These are phyloP conservation scores for Clitopilus passeckerianus DNA, from an alignment of 768 basidiomycete genomes.

Conservation along the genomic window DNA sequence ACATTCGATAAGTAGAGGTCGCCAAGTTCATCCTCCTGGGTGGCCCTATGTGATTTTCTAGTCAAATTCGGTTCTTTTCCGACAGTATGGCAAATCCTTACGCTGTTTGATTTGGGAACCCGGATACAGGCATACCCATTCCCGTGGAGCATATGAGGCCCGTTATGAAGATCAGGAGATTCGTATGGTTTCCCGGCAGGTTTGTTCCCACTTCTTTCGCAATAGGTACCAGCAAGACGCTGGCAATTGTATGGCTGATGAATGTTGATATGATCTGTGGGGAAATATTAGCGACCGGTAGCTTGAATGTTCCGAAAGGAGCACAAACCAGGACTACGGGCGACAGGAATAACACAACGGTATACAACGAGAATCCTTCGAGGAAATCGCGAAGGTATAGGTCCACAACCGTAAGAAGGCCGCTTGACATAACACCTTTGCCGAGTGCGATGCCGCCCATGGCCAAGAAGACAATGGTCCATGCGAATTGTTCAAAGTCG, in stretches of 20 bases:
- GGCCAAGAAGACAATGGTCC: slow-evolving; percentile 93
- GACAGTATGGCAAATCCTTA: slow-evolving; percentile 37
- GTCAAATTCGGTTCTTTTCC: slow-evolving; percentile 9
- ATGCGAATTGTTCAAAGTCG: slow-evolving; percentile 91
- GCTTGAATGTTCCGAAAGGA: too few species aligned
- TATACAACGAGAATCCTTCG: slow-evolving; percentile 57
- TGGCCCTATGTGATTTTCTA: slow-evolving; percentile 47
- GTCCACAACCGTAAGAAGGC: slow-evolving; percentile 79
- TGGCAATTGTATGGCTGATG: slow-evolving; percentile 97
- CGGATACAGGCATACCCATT: slow-evolving; percentile 98
- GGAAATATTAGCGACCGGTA: not conserved
- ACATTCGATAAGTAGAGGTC: slow-evolving; percentile 78
- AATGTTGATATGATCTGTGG: slow-evolving; percentile 81
- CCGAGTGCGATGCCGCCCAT: slow-evolving; percentile 99
- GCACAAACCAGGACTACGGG: slow-evolving; percentile 60
- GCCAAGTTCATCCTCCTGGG: slow-evolving; percentile 93
- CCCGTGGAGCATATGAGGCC: slow-evolving; percentile 90
- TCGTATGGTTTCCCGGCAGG: slow-evolving; percentile 62
- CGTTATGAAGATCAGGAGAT: slow-evolving; percentile 90
- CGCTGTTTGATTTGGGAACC: slow-evolving; percentile 99
- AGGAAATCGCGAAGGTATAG: slow-evolving; percentile 53
- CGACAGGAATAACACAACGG: slow-evolving; percentile 67
- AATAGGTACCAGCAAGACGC: slow-evolving; percentile 94
- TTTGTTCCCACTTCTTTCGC: slow-evolving; percentile 86
- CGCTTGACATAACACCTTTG: slow-evolving; percentile 87